phyloP scores from a whole-genome alignment of 805 yeast species.

The Wickerhamomyces strasburgensis region DNA sequence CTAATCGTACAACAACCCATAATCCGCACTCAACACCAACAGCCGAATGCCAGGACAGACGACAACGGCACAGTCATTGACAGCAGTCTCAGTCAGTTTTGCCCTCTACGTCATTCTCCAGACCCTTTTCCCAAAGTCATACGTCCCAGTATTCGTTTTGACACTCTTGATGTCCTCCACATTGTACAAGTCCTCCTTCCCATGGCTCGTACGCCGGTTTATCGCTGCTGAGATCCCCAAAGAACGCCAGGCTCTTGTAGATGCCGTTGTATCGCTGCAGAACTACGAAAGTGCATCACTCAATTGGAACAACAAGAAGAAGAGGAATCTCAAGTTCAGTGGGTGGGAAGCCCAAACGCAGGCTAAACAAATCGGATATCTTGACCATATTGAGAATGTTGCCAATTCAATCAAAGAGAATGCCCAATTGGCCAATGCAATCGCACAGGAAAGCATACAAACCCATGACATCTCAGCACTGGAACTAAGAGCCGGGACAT shows the following conservation, averaged over 20 bases:
- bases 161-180: slow-evolving; percentile 28
- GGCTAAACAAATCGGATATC: slow-evolving; percentile 49
- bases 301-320: slow-evolving; percentile 41
- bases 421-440: slow-evolving; percentile 37
- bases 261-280: slow-evolving; percentile 44
- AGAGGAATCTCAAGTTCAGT: slow-evolving; percentile 41
- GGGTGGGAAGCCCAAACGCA: slow-evolving; percentile 52
- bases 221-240: slow-evolving; percentile 17
- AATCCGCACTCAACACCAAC: background rate
- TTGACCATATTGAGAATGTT: slow-evolving; percentile 43
- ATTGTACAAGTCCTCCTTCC: slow-evolving; percentile 20
- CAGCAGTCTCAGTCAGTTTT: slow-evolving; percentile 26
- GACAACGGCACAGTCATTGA: slow-evolving; percentile 6
- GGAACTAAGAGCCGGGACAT: slow-evolving; percentile 36
- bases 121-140: slow-evolving; percentile 21
- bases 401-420: slow-evolving; percentile 47
- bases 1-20: background rate
- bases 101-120: slow-evolving; percentile 24
- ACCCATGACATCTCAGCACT: slow-evolving; percentile 33
- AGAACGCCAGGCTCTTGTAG: slow-evolving; percentile 26
- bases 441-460: slow-evolving; percentile 36
- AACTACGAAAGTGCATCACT: slow-evolving; percentile 36
- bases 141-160: slow-evolving; percentile 22
- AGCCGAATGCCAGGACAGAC: background rate
- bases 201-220: slow-evolving; percentile 20